phyloP scores from a whole-genome alignment of 2,329 filamentous ascomycete genomes.

The Claviceps sp. region DNA sequence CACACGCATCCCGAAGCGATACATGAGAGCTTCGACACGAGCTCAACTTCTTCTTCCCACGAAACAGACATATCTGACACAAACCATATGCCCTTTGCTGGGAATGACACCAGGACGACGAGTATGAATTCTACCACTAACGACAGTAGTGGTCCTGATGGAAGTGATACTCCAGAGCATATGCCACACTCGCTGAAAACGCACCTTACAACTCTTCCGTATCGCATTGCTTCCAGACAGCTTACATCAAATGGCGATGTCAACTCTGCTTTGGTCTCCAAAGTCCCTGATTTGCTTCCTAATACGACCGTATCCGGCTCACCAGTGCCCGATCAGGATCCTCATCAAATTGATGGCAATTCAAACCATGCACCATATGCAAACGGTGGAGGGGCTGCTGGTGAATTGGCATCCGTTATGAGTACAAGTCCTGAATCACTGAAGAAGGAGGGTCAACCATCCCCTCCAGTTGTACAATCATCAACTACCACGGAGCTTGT shows the following conservation, averaged over 20 bases:
- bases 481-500: constrained; percentile 1
- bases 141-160: constrained; percentile 30
- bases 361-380: not conserved
- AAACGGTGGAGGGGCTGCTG: not conserved
- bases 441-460: not conserved
- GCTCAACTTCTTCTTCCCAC: constrained; percentile 38
- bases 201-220: constrained; percentile 15
- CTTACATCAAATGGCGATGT: constrained; percentile 11
- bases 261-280: not conserved
- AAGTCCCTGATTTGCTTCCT: not conserved
- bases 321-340: not conserved
- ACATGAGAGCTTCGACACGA: constrained; percentile 41
- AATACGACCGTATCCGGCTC: not conserved
- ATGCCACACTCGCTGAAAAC: constrained; percentile 10
- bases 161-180: constrained; percentile 16
- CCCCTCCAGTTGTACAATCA: constrained; percentile 1
- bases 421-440: not conserved
- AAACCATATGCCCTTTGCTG: constrained; percentile 29
- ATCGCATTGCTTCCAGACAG: constrained; percentile 16
- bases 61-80: constrained; percentile 37
- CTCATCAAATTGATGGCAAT: not conserved
- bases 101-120: constrained; percentile 28
- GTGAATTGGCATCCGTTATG: not conserved
- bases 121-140: constrained; percentile 49
- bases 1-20: constrained; percentile 31